Evolutionary conservation across 2,329 filamentous ascomycete genomes (phyloP).

Genomic region (Xylariaceae sp.): DNA sequence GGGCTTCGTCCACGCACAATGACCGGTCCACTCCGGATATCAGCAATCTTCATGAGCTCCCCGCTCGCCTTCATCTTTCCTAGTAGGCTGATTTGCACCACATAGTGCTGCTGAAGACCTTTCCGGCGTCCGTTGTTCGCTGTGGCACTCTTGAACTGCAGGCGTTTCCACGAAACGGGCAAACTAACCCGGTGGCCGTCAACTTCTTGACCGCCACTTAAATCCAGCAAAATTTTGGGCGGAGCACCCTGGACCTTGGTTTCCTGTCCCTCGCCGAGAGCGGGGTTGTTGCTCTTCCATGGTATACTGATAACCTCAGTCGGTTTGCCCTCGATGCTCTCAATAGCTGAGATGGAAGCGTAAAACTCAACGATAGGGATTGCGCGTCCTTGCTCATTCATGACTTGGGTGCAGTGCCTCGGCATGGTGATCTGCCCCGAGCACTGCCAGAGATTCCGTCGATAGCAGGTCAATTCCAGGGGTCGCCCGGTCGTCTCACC

Average conservation of each 20-base stretch:
- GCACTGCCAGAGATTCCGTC: slow-evolving; percentile 91
- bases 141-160: slow-evolving; percentile 94
- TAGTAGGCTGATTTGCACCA: slow-evolving; percentile 77
- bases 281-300: slow-evolving; percentile 74
- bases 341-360: slow-evolving; percentile 76
- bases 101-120: slow-evolving; percentile 90
- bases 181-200: slow-evolving; percentile 75
- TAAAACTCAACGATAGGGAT: slow-evolving; percentile 73
- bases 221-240: slow-evolving; percentile 50
- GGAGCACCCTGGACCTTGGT: slow-evolving; percentile 47
- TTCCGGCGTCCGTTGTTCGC: slow-evolving; percentile 94
- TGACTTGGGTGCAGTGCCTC: slow-evolving; percentile 61
- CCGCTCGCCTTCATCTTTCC: slow-evolving; percentile 63
- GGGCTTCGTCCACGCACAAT: slow-evolving; percentile 91
- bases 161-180: slow-evolving; percentile 84
- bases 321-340: slow-evolving; percentile 85
- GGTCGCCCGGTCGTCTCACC: slow-evolving; percentile 53
- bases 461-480: slow-evolving; percentile 87
- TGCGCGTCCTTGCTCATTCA: slow-evolving; percentile 70
- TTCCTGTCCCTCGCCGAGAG: slow-evolving; percentile 42
- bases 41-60: slow-evolving; percentile 68
- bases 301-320: slow-evolving; percentile 96
- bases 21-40: slow-evolving; percentile 86
- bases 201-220: slow-evolving; percentile 58
- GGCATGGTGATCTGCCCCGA: slow-evolving; percentile 80